phyloP scores from a whole-genome alignment of 2,329 filamentous ascomycete species.

The Ceratocystis smalleyi region DNA sequence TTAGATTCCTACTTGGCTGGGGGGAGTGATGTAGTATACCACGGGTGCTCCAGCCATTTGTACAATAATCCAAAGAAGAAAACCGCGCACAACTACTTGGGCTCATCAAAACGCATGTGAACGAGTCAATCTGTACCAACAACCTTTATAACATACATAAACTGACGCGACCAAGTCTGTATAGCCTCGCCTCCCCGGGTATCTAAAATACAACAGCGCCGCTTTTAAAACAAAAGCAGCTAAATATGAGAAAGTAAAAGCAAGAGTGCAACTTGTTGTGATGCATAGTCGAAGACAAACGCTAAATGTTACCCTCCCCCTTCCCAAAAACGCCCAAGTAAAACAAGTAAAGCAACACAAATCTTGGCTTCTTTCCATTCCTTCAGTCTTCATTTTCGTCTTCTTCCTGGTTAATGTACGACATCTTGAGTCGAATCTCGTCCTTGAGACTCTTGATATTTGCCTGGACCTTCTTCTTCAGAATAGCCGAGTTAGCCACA shows the following conservation, averaged over 20 bases:
- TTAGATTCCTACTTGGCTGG: too few relatives aligned
- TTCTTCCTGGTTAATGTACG: slow-evolving; percentile 25
- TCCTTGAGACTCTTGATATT: slow-evolving; percentile 34
- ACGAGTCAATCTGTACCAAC: background rate
- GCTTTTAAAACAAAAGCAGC: background rate
- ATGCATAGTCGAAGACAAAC: background rate
- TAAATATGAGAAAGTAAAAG: background rate
- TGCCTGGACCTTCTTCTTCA: slow-evolving; percentile 34
- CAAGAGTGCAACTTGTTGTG: background rate
- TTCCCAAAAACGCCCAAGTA: background rate
- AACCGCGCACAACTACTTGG: slow-evolving; percentile 10
- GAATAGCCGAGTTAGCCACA: slow-evolving; percentile 30
- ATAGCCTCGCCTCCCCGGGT: background rate
- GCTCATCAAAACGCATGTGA: background rate
- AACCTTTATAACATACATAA: background rate
- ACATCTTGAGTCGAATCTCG: slow-evolving; percentile 32
- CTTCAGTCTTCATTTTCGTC: slow-evolving; percentile 13
- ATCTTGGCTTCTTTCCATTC: background rate
- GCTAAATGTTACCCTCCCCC: background rate
- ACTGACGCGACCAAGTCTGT: background rate
- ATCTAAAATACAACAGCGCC: background rate
- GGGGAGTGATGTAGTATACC: background rate
- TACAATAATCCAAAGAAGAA: slow-evolving; percentile 13
- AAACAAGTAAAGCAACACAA: background rate
- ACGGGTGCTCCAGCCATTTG: slow-evolving; percentile 2